Evolutionary conservation across 768 basidiomycete species (phyloP).

Genomic region (Leucocoprinus sp.): DNA sequence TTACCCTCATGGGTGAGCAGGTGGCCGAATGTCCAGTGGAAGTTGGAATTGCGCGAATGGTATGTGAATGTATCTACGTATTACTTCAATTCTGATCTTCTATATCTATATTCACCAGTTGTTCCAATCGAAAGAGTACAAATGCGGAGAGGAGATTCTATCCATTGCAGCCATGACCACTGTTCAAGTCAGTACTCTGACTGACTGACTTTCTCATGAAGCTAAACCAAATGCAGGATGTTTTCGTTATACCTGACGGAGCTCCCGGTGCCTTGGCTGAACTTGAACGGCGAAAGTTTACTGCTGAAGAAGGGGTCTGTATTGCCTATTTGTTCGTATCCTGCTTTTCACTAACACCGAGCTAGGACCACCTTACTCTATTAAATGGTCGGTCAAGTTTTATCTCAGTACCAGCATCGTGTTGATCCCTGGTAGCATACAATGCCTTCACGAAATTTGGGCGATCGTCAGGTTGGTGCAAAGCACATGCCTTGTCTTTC

Average conservation of each 20-base stretch:
- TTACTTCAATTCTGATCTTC: neutral
- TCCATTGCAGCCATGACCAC: constrained; percentile 96
- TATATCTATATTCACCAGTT: constrained; percentile 40
- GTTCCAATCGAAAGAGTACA: constrained; percentile 75
- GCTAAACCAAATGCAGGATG: constrained; percentile 47
- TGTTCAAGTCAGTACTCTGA: constrained; percentile 52
- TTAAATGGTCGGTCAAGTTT: constrained; percentile 60
- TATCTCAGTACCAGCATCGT: neutral
- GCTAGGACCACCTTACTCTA: constrained; percentile 87
- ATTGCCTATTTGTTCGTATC: neutral
- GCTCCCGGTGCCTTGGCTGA: constrained; percentile 81
- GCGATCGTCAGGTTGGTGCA: constrained; percentile 87
- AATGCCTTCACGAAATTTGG: constrained; percentile 86
- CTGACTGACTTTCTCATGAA: neutral
- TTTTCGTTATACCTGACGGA: constrained; percentile 84
- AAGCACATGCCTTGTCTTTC: constrained; percentile 85
- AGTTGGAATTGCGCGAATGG: constrained; percentile 90
- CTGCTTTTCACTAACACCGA: neutral
- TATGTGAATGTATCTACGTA: constrained; percentile 30
- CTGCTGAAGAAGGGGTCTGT: constrained; percentile 92
- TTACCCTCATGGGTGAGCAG: constrained; percentile 71
- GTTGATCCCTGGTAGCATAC: constrained; percentile 49
- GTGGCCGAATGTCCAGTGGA: constrained; percentile 95
- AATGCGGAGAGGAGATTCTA: constrained; percentile 91
- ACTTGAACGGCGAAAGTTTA: constrained; percentile 91